Evolutionary conservation across 2,329 filamentous ascomycete genomes (phyloP).

Genomic region (Fusarium heterosporum): DNA sequence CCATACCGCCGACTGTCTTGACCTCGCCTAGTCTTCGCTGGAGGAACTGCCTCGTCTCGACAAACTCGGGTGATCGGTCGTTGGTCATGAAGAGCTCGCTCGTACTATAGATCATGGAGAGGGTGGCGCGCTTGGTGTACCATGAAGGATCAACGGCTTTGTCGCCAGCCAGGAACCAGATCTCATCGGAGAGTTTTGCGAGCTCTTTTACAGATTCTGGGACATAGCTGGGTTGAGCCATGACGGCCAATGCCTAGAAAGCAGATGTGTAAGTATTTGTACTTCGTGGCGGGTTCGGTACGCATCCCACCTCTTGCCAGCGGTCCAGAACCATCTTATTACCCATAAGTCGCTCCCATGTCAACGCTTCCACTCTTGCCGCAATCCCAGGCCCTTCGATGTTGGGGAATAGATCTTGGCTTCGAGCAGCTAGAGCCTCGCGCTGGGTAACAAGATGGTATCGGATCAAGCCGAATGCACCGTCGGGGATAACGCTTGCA

Average conservation of each 20-base stretch:
- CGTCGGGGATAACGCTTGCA: conserved; percentile 82
- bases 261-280: conserved; percentile 22
- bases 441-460: conserved; percentile 80
- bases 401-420: conserved; percentile 55
- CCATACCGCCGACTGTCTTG: conserved; percentile 68
- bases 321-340: conserved; percentile 79
- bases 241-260: conserved; percentile 83
- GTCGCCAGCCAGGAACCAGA: conserved; percentile 89
- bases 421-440: conserved; percentile 63
- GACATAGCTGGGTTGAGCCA: conserved; percentile 86
- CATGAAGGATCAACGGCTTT: conserved; percentile 83
- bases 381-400: conserved; percentile 60
- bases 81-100: conserved; percentile 95
- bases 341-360: conserved; percentile 80
- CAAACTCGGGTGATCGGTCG: conserved; percentile 78
- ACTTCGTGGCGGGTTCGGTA: not conserved
- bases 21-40: conserved; percentile 79
- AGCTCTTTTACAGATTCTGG: conserved; percentile 83
- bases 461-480: conserved; percentile 82
- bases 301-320: conserved; percentile 82
- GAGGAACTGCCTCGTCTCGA: conserved; percentile 83
- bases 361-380: conserved; percentile 75
- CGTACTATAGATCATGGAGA: conserved; percentile 73
- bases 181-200: conserved; percentile 86
- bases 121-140: conserved; percentile 76